A percentile compares a stretch with the other conserved stretches of the same genome.
Evolutionary conservation across 768 basidiomycete genomes (phyloP).

Genomic region (Mycena rebaudengoi): DNA sequence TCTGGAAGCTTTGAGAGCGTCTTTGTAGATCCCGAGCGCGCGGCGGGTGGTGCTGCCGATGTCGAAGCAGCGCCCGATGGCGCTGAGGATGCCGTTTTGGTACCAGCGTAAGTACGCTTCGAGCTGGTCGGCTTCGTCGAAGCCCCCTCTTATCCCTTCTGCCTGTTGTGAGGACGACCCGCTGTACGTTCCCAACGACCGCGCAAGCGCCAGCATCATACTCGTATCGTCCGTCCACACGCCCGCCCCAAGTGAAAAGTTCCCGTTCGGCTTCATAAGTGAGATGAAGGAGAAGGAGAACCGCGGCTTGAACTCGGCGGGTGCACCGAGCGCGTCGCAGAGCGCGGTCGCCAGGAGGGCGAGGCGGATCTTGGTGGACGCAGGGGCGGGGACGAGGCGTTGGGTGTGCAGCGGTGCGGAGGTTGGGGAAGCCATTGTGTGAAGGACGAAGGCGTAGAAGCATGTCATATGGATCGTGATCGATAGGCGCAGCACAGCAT

Average conservation of each 20-base stretch:
- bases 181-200: conserved; percentile 45
- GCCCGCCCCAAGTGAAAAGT: conserved; percentile 46
- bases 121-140: conserved; percentile 47
- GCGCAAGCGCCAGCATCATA: conserved; percentile 55
- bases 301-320: conserved; percentile 49
- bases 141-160: conserved; percentile 34
- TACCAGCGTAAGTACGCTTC: conserved; percentile 43
- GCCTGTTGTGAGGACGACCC: conserved; percentile 15
- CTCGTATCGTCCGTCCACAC: conserved; percentile 60
- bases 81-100: conserved; percentile 42
- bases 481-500: conserved; percentile 2
- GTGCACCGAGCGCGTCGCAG: conserved; percentile 55
- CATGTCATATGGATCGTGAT: background rate
- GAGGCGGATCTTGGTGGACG: conserved; percentile 48
- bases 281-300: conserved; percentile 48
- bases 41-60: conserved; percentile 45
- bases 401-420: conserved; percentile 36
- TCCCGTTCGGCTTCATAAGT: conserved; percentile 48
- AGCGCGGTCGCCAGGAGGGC: conserved; percentile 51
- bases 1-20: conserved; percentile 6
- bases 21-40: conserved; percentile 44
- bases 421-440: conserved; percentile 10
- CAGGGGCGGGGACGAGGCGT: conserved; percentile 34
- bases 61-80: conserved; percentile 47
- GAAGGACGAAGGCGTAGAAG: background rate